Evolutionary conservation across 495 filamentous ascomycete species (phyloP).

Genomic region (Neurospora africana): DNA sequence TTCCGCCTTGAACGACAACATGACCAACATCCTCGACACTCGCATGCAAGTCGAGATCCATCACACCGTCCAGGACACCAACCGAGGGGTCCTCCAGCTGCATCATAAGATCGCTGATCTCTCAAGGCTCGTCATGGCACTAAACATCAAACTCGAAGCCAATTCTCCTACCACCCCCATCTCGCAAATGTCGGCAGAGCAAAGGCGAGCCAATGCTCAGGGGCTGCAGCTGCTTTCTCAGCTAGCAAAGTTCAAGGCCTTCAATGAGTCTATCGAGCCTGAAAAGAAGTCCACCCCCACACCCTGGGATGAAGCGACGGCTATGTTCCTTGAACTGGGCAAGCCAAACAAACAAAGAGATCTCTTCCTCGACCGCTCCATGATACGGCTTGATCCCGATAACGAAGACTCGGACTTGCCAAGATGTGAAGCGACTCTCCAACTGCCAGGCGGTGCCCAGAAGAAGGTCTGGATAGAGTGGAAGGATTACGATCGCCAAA

Average conservation of each 20-base stretch:
- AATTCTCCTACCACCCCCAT: slow-evolving; percentile 5
- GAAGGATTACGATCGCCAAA: slow-evolving; percentile 34
- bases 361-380: slow-evolving; percentile 23
- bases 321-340: slow-evolving; percentile 24
- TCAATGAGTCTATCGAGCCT: slow-evolving; percentile 33
- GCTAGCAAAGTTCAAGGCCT: slow-evolving; percentile 39
- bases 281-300: slow-evolving; percentile 6
- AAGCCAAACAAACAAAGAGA: slow-evolving; percentile 17
- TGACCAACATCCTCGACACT: slow-evolving; percentile 34
- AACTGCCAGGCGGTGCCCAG: slow-evolving; percentile 9
- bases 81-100: slow-evolving; percentile 33
- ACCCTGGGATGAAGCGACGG: slow-evolving; percentile 20
- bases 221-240: slow-evolving; percentile 27
- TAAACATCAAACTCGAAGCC: slow-evolving; percentile 24
- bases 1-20: slow-evolving; percentile 32
- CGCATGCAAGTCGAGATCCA: slow-evolving; percentile 34
- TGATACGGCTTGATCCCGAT: slow-evolving; percentile 16
- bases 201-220: slow-evolving; percentile 22
- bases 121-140: slow-evolving; percentile 29
- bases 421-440: slow-evolving; percentile 26
- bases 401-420: slow-evolving; percentile 21
- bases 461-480: slow-evolving; percentile 37
- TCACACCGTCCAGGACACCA: slow-evolving; percentile 35
- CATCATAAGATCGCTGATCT: slow-evolving; percentile 32
- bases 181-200: slow-evolving; percentile 18